Conservation (phyloP, 2,329 filamentous ascomycete species). For the Exophiala viscosa region DNA sequence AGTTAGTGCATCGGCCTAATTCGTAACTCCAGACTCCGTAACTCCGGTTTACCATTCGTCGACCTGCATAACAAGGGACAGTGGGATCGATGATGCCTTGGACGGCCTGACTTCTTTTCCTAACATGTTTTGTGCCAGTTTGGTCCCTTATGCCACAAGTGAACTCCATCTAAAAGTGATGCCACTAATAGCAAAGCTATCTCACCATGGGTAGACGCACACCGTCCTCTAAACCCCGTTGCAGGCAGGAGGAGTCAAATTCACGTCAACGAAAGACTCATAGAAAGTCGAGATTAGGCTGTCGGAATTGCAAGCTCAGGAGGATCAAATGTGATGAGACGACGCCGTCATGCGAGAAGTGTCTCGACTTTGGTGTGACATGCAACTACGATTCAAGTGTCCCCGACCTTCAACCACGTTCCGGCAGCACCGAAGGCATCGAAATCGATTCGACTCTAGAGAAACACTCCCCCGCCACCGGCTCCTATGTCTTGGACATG, state of each 20-base stretch:
- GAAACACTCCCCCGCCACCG: not conserved
- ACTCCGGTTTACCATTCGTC: too few relatives aligned
- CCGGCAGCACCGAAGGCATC: slow-evolving; percentile 22
- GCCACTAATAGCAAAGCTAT: too few relatives aligned
- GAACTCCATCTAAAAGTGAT: too few relatives aligned
- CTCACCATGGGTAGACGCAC: too few relatives aligned
- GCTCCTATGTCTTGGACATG: not conserved
- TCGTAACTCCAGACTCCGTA: too few relatives aligned
- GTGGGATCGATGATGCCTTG: too few relatives aligned
- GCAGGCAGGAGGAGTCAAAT: not conserved
- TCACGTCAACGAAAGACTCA: slow-evolving; percentile 17
- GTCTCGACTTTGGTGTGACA: slow-evolving; percentile 41
- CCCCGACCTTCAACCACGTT: slow-evolving; percentile 28
- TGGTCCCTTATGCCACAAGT: too few relatives aligned
- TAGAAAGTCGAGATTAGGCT: slow-evolving; percentile 46
- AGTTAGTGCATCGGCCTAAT: too few relatives aligned
- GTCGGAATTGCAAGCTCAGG: slow-evolving; percentile 51
- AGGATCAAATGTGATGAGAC: slow-evolving; percentile 52
- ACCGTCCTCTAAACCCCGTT: not conserved
- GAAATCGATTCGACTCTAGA: not conserved
- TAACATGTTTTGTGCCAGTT: too few relatives aligned
- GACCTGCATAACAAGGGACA: too few relatives aligned
- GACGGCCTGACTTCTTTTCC: too few relatives aligned
- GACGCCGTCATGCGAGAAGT: slow-evolving; percentile 45
- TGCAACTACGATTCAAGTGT: slow-evolving; percentile 44